These are phyloP conservation scores for Spencermartinsiella ligniputridi DNA, from an alignment of 1,139 yeast genomes.

Conservation along the genomic window DNA sequence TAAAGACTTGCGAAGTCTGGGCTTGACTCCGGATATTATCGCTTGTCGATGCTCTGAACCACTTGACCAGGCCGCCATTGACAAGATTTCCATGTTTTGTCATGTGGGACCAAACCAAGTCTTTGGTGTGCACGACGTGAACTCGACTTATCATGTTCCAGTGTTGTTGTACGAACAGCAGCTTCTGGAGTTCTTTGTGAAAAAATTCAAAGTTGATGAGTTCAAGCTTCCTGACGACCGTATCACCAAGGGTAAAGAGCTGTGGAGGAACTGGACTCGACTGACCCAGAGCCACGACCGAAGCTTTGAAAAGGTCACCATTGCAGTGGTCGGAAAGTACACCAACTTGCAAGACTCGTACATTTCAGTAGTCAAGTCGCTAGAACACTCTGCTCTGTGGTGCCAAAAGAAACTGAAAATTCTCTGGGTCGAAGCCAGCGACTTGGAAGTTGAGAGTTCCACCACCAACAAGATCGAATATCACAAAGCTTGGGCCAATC, in stretches of 20 bases:
- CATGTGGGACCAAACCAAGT: slow-evolving; percentile 98
- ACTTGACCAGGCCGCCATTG: slow-evolving; percentile 77
- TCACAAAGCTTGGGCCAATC: slow-evolving; percentile 93
- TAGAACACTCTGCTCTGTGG: slow-evolving; percentile 92
- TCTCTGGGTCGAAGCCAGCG: slow-evolving; percentile 94
- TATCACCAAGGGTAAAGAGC: slow-evolving; percentile 56
- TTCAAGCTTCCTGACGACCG: slow-evolving; percentile 52
- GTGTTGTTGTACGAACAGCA: slow-evolving; percentile 82
- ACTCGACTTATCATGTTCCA: slow-evolving; percentile 97
- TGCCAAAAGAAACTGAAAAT: slow-evolving; percentile 79
- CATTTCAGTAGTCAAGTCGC: slow-evolving; percentile 87
- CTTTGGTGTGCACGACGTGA: slow-evolving; percentile 89
- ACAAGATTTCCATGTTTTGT: slow-evolving; percentile 97
- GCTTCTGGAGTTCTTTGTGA: slow-evolving; percentile 67
- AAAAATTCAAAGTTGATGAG: slow-evolving; percentile 61
- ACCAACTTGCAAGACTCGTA: slow-evolving; percentile 94
- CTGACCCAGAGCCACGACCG: slow-evolving; percentile 76
- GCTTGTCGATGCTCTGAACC: slow-evolving; percentile 94
- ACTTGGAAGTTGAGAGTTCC: slow-evolving; percentile 73
- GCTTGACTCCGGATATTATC: slow-evolving; percentile 92
- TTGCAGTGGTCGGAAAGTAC: slow-evolving; percentile 96
- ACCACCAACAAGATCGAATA: slow-evolving; percentile 64
- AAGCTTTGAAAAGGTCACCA: slow-evolving; percentile 80
- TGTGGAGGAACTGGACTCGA: slow-evolving; percentile 74
- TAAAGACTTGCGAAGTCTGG: slow-evolving; percentile 90